Percentiles rank a stretch among this genome's conserved stretches.
phyloP scores from a whole-genome alignment of 768 basidiomycete genomes.

The Xanthoconium purpureum region DNA sequence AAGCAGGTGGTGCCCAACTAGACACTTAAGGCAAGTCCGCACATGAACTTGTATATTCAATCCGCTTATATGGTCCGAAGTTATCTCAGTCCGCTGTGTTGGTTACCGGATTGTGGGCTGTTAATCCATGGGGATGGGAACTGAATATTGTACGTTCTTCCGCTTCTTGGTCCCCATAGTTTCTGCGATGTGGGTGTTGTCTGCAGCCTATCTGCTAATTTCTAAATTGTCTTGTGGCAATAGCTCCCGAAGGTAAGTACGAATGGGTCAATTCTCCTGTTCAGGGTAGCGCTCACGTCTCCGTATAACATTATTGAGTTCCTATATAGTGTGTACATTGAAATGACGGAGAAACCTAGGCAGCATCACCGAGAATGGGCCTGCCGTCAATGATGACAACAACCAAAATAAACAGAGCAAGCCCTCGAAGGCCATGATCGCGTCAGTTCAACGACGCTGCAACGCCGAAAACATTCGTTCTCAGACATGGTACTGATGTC shows the following conservation, averaged over 20 bases:
- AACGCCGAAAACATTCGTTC: constrained; percentile 53
- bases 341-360: background rate
- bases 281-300: background rate
- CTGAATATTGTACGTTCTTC: background rate
- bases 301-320: constrained; percentile 40
- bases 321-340: constrained; percentile 49
- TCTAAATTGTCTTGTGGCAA: background rate
- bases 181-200: constrained; percentile 52
- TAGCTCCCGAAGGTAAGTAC: constrained; percentile 53
- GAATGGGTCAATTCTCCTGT: background rate
- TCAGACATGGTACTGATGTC: constrained; percentile 62
- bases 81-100: constrained; percentile 53
- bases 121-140: background rate
- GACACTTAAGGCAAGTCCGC: constrained; percentile 52
- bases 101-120: constrained; percentile 61
- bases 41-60: background rate
- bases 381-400: constrained; percentile 65
- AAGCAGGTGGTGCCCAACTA: constrained; percentile 61
- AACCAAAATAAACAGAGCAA: constrained; percentile 48
- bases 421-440: constrained; percentile 60
- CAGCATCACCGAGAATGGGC: constrained; percentile 75
- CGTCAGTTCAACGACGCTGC: constrained; percentile 60
- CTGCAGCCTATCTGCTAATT: background rate
- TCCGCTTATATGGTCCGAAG: background rate
- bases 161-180: constrained; percentile 52